phyloP scores from a whole-genome alignment of 768 basidiomycete species.

The Cubamyces lactineus region DNA sequence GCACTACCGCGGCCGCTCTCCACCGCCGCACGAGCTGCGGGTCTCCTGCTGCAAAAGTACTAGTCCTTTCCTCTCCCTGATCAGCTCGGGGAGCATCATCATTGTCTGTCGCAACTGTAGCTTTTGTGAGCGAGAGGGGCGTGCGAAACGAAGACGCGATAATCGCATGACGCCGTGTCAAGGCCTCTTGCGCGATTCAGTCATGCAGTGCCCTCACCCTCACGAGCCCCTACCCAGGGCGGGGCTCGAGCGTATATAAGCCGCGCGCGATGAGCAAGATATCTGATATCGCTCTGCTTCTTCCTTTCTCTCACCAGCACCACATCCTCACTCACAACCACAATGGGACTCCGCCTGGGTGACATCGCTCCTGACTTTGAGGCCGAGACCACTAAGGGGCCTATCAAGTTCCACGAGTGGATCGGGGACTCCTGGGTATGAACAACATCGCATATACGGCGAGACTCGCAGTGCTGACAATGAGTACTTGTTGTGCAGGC shows the following conservation, averaged over 20 bases:
- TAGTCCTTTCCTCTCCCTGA: not conserved
- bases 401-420: slow-evolving; percentile 93
- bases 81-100: not conserved
- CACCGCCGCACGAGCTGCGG: not conserved
- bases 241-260: slow-evolving; percentile 27
- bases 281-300: slow-evolving; percentile 10
- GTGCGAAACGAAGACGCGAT: slow-evolving; percentile 73
- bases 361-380: slow-evolving; percentile 89
- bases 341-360: slow-evolving; percentile 71
- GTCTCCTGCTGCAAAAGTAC: slow-evolving; percentile 8
- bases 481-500: slow-evolving; percentile 46
- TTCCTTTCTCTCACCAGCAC: not conserved
- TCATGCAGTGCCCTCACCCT: slow-evolving; percentile 12
- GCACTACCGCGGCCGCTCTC: no score
- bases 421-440: slow-evolving; percentile 86
- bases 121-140: slow-evolving; percentile 27
- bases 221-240: not conserved
- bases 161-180: slow-evolving; percentile 27
- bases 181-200: slow-evolving; percentile 17
- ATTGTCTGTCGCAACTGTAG: not conserved
- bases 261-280: slow-evolving; percentile 8
- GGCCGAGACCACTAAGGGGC: slow-evolving; percentile 85
- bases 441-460: not conserved
- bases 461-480: not conserved
- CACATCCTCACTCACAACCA: not conserved